Percentiles rank a stretch among this genome's conserved stretches.
Evolutionary conservation across 352 stramenopile species (phyloP).

Genomic region (Globisporangium alternatum): DNA sequence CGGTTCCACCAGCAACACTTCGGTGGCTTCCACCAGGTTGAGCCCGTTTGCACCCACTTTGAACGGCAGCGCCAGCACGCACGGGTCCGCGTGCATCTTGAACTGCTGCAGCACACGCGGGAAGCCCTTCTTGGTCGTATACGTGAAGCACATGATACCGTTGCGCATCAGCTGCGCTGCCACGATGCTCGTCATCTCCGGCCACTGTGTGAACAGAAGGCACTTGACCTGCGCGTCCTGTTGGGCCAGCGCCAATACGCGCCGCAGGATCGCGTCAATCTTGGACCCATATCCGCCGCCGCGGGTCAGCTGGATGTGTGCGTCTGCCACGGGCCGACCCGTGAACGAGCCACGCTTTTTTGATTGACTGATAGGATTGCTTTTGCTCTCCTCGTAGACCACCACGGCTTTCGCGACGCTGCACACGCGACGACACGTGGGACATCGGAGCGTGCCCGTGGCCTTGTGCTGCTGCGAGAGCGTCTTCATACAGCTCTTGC

Average conservation of each 20-base stretch:
- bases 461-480: constrained; percentile 26
- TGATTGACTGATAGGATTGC: not conserved
- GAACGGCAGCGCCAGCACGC: constrained; percentile 75
- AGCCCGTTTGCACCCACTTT: constrained; percentile 90
- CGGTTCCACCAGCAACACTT: constrained; percentile 91
- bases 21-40: constrained; percentile 91
- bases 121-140: constrained; percentile 55
- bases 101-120: constrained; percentile 47
- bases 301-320: constrained; percentile 14
- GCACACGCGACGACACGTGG: constrained; percentile 50
- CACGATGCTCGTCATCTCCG: constrained; percentile 74
- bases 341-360: not conserved
- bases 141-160: constrained; percentile 73
- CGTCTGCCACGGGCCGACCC: constrained; percentile 7
- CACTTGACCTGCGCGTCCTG: constrained; percentile 73
- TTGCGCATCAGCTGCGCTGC: constrained; percentile 28
- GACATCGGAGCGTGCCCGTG: constrained; percentile 40
- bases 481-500: constrained; percentile 38
- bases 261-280: constrained; percentile 55
- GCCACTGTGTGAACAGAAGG: constrained; percentile 92
- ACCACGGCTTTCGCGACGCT: constrained; percentile 21
- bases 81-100: constrained; percentile 41
- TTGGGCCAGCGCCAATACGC: constrained; percentile 43
- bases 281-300: constrained; percentile 66
- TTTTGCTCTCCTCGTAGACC: constrained; percentile 20